Evolutionary conservation across 164 flowering plant genomes (phyloP).

Genomic region (Buxus sempervirens): DNA sequence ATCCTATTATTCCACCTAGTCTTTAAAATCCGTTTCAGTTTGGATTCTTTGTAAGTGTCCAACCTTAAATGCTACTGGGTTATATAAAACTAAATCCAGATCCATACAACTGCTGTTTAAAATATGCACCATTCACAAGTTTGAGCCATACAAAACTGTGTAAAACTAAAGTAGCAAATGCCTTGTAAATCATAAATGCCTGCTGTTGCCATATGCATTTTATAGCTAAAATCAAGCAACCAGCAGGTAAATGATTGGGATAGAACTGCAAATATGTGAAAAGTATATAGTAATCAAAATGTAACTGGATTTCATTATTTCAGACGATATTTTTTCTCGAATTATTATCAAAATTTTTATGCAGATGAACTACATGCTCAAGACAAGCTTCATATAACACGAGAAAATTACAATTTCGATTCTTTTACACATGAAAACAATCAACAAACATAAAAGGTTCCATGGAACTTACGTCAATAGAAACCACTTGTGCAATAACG

Average conservation of each 20-base stretch:
- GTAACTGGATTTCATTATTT: no score
- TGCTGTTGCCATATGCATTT: no score
- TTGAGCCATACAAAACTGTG: no score
- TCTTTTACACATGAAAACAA: constrained; percentile 9
- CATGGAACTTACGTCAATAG: constrained; percentile 50
- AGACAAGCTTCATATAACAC: neutral
- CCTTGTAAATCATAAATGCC: no score
- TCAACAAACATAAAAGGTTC: constrained; percentile 6
- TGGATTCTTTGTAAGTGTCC: neutral
- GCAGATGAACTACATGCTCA: neutral
- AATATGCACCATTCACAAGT: neutral
- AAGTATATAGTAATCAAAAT: neutral
- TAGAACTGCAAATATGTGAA: neutral
- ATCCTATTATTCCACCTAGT: no score
- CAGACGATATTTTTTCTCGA: neutral
- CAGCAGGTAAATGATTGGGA: neutral
- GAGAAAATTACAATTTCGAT: neutral
- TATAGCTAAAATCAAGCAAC: no score
- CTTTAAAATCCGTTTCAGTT: no score
- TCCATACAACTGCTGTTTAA: neutral
- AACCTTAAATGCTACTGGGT: neutral
- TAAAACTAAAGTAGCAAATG: no score
- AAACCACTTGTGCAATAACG: constrained; percentile 68
- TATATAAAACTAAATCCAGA: neutral
- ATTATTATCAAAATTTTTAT: no score